These are phyloP conservation scores for Citrus inodora DNA, from an alignment of 345 rosid genomes.

Conservation along the genomic window DNA sequence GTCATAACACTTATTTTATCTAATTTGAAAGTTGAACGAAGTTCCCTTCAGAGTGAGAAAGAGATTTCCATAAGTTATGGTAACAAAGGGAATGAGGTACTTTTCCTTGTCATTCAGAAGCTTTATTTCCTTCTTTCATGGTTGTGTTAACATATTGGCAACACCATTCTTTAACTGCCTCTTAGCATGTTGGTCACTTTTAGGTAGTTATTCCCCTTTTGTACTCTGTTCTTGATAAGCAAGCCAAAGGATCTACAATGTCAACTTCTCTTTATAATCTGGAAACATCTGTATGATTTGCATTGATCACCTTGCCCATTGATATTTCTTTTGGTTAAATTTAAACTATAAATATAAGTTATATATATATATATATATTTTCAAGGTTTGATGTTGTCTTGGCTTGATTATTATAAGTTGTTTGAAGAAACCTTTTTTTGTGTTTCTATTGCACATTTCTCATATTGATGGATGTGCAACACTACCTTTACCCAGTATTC, in stretches of 20 bases:
- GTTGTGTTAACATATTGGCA: neutral
- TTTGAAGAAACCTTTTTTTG: neutral
- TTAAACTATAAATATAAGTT: neutral
- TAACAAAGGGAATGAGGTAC: conserved; percentile 96
- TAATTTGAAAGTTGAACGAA: conserved; percentile 47
- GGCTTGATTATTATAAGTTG: conserved; percentile 3
- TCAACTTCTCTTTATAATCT: neutral
- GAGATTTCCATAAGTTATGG: conserved; percentile 92
- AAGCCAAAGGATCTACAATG: neutral
- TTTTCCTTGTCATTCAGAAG: conserved; percentile 2
- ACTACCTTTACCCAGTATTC: neutral
- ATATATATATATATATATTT: neutral
- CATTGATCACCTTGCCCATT: neutral
- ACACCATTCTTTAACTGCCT: neutral
- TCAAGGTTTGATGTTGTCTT: neutral
- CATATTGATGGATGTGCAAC: neutral
- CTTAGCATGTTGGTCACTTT: neutral
- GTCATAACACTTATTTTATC: conserved; percentile 3
- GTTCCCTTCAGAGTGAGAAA: conserved; percentile 38
- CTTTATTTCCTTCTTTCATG: neutral
- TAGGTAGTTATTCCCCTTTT: neutral
- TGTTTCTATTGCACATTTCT: neutral
- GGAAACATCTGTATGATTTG: neutral
- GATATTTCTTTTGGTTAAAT: neutral
- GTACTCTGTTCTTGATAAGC: neutral